Evolutionary conservation across 495 filamentous ascomycete species (phyloP).

Genomic region (Penicillium ucsense): DNA sequence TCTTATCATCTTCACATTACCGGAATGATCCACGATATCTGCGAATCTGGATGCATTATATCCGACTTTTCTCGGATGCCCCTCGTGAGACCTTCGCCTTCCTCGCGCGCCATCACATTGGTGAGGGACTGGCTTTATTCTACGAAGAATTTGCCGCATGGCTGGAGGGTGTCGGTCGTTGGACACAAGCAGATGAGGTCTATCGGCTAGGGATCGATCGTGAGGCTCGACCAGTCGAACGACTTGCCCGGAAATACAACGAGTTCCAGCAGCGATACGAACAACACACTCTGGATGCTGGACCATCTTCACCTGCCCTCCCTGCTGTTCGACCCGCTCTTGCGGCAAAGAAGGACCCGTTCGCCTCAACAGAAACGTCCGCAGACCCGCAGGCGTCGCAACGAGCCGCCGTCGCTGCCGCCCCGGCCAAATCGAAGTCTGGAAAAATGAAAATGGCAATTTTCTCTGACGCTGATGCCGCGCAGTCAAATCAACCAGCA

Average conservation of each 20-base stretch:
- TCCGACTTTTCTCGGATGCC: slow-evolving; percentile 81
- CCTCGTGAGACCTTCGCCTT: slow-evolving; percentile 90
- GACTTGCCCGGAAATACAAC: slow-evolving; percentile 75
- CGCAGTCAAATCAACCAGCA: slow-evolving; percentile 30
- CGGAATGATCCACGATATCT: slow-evolving; percentile 91
- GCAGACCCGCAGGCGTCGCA: slow-evolving; percentile 58
- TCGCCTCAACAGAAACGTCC: slow-evolving; percentile 37
- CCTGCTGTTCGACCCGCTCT: slow-evolving; percentile 77
- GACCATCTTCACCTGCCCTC: slow-evolving; percentile 76
- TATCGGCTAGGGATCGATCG: slow-evolving; percentile 80
- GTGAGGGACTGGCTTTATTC: slow-evolving; percentile 81
- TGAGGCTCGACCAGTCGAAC: slow-evolving; percentile 73
- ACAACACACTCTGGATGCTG: slow-evolving; percentile 46
- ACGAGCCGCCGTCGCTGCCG: slow-evolving; percentile 31
- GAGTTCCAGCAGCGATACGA: slow-evolving; percentile 80
- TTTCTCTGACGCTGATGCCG: slow-evolving; percentile 64
- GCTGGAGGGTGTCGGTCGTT: slow-evolving; percentile 76
- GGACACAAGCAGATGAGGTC: slow-evolving; percentile 89
- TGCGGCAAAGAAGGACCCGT: slow-evolving; percentile 77
- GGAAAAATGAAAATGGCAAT: slow-evolving; percentile 78
- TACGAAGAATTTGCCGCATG: slow-evolving; percentile 95
- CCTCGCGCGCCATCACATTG: slow-evolving; percentile 77
- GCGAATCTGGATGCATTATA: slow-evolving; percentile 88
- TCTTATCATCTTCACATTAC: slow-evolving; percentile 76
- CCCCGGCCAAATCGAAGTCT: slow-evolving; percentile 46